A percentile compares a stretch with the other conserved stretches of the same genome.
Conservation (phyloP, 2,329 filamentous ascomycete species). For the Phoma sp. region DNA sequence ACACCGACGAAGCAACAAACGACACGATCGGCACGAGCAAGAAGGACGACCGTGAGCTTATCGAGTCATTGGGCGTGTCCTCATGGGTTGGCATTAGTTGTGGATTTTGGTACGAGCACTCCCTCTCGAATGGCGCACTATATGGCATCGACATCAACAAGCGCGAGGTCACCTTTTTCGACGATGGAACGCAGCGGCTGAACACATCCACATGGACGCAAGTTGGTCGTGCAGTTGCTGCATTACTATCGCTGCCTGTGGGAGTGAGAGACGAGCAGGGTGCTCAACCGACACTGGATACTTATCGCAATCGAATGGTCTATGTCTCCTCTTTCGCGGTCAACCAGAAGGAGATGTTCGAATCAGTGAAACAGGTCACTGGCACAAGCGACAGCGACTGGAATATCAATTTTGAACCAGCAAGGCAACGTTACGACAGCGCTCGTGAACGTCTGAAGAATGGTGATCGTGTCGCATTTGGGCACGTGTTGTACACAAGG, state of each 20-base stretch:
- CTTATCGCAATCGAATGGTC: slow-evolving; percentile 42
- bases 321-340: slow-evolving; percentile 48
- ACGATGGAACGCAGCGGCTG: slow-evolving; percentile 40
- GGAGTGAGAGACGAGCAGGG: slow-evolving; percentile 19
- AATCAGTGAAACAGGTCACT: slow-evolving; percentile 43
- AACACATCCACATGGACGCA: slow-evolving; percentile 44
- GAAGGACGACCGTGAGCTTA: slow-evolving; percentile 15
- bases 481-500: slow-evolving; percentile 55
- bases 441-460: slow-evolving; percentile 57
- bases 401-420: slow-evolving; percentile 51
- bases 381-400: slow-evolving; percentile 47
- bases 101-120: slow-evolving; percentile 50
- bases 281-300: slow-evolving; percentile 21
- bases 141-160: slow-evolving; percentile 49
- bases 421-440: slow-evolving; percentile 57
- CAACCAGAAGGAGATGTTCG: slow-evolving; percentile 49
- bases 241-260: slow-evolving; percentile 43
- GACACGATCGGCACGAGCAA: slow-evolving; percentile 20
- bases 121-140: slow-evolving; percentile 35
- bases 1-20: slow-evolving; percentile 23
- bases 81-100: slow-evolving; percentile 37
- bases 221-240: slow-evolving; percentile 43
- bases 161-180: slow-evolving; percentile 35
- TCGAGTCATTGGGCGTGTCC: slow-evolving; percentile 32
- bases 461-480: slow-evolving; percentile 53